phyloP scores from a whole-genome alignment of 805 yeast genomes.

The Candida loeiensis region DNA sequence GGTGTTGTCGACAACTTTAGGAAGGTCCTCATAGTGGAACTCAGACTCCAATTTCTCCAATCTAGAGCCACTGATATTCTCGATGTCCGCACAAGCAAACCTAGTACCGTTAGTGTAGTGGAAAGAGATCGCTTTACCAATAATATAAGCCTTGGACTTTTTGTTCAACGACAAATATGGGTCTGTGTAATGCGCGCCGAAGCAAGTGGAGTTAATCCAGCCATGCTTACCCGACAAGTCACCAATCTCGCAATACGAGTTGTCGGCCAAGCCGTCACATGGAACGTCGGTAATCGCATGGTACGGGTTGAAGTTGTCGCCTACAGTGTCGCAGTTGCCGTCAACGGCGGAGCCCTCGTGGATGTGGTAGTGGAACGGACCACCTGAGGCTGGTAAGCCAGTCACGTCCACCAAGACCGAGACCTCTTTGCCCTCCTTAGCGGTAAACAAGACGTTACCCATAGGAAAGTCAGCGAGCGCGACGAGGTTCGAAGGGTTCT shows the following conservation, averaged over 20 bases:
- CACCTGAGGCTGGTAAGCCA: conserved; percentile 63
- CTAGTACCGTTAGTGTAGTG: conserved; percentile 54
- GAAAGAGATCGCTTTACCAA: conserved; percentile 51
- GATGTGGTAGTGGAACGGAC: conserved; percentile 68
- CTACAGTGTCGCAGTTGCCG: conserved; percentile 41
- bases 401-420: conserved; percentile 68
- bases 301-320: conserved; percentile 62
- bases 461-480: conserved; percentile 57
- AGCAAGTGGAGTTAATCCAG: conserved; percentile 64
- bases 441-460: conserved; percentile 58
- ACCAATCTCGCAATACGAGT: conserved; percentile 64
- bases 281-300: conserved; percentile 40
- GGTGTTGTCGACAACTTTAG: background rate
- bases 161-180: conserved; percentile 63
- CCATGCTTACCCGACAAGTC: conserved; percentile 81
- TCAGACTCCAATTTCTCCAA: conserved; percentile 9
- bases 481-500: conserved; percentile 48
- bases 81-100: conserved; percentile 63
- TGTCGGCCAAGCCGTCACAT: conserved; percentile 50
- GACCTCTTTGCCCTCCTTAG: conserved; percentile 53
- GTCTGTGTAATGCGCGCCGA: conserved; percentile 59
- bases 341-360: conserved; percentile 53
- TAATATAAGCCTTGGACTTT: conserved; percentile 52
- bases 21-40: conserved; percentile 6
- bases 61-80: conserved; percentile 17